Evolutionary conservation across 2,329 filamentous ascomycete genomes (phyloP).

Genomic region (Gaeumannomyces sp.): DNA sequence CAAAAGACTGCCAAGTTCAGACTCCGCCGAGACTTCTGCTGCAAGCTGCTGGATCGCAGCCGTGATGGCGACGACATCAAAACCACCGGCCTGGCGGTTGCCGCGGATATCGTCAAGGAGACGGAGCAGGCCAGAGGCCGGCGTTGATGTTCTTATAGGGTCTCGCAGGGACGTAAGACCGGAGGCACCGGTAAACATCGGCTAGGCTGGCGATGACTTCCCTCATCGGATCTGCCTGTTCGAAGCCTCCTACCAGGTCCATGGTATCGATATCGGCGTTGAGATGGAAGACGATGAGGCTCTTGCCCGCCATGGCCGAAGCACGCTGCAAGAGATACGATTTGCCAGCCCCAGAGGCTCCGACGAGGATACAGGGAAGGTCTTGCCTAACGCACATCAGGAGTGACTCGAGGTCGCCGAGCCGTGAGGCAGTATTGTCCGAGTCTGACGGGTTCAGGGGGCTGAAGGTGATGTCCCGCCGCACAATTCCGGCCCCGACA

Average conservation of each 20-base stretch:
- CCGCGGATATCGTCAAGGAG: constrained; percentile 4
- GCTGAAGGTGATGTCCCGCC: constrained; percentile 50
- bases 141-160: constrained; percentile 28
- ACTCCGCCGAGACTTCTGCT: constrained; percentile 34
- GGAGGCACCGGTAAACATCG: neutral
- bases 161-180: constrained; percentile 1
- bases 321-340: constrained; percentile 72
- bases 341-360: constrained; percentile 81
- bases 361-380: constrained; percentile 84
- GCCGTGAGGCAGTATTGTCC: constrained; percentile 36
- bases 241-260: constrained; percentile 94
- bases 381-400: constrained; percentile 81
- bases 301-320: constrained; percentile 70
- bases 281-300: constrained; percentile 76
- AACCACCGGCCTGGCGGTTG: constrained; percentile 26
- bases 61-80: constrained; percentile 29
- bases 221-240: constrained; percentile 80
- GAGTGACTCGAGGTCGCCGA: constrained; percentile 75
- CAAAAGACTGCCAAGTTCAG: constrained; percentile 41
- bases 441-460: neutral
- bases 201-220: constrained; percentile 40
- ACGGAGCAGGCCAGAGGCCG: constrained; percentile 32
- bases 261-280: constrained; percentile 96
- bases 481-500: constrained; percentile 69
- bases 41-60: constrained; percentile 33